Evolutionary conservation across 202 grass and related monocot genomes (phyloP).

Genomic region (Eragrostis tef): DNA sequence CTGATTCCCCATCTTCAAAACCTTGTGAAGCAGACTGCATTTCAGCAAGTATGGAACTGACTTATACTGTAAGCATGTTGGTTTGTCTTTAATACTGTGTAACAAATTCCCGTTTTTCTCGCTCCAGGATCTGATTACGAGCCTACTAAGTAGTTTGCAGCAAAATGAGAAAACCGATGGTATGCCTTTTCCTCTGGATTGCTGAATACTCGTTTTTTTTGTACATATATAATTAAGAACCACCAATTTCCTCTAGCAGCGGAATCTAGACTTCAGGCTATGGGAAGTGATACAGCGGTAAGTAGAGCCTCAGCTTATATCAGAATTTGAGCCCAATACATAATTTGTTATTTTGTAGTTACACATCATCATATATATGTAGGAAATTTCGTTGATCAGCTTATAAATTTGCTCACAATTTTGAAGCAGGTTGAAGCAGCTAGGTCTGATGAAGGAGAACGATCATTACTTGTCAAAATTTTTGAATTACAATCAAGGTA

Average conservation of each 20-base stretch:
- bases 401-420: constrained; percentile 2
- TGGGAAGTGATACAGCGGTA: constrained; percentile 59
- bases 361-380: not conserved
- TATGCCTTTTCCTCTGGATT: constrained; percentile 37
- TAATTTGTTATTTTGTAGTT: constrained; percentile 2
- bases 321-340: not conserved
- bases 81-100: constrained; percentile 13
- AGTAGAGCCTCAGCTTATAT: constrained; percentile 41
- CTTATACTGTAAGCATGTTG: constrained; percentile 30
- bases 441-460: constrained; percentile 67
- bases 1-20: constrained; percentile 93
- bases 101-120: constrained; percentile 29
- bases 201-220: not conserved
- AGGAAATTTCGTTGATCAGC: not conserved
- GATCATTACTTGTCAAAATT: constrained; percentile 78
- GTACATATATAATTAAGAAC: constrained; percentile 36
- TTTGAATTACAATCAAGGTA: constrained; percentile 92
- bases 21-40: constrained; percentile 88
- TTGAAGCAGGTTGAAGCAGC: constrained; percentile 62
- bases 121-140: constrained; percentile 75
- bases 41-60: constrained; percentile 79
- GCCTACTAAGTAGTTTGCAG: constrained; percentile 81
- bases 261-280: constrained; percentile 45
- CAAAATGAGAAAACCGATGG: constrained; percentile 71
- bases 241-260: constrained; percentile 50